Evolutionary conservation across 140 eudicot species (phyloP).

Genomic region (Senecio squalidus): DNA sequence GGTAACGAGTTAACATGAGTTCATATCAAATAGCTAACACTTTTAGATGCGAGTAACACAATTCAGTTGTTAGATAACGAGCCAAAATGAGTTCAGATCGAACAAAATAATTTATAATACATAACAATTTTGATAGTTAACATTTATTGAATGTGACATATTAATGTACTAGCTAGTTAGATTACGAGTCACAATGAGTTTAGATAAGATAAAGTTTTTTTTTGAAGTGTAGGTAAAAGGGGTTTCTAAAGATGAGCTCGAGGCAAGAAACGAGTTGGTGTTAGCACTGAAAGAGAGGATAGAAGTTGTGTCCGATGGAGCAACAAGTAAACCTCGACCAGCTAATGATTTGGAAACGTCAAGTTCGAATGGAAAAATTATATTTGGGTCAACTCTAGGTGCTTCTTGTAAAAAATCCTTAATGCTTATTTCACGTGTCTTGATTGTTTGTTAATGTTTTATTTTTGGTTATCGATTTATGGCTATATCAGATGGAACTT

Average conservation of each 20-base stretch:
- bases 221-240: slow-evolving; percentile 53
- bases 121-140: too few relatives aligned
- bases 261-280: slow-evolving; percentile 66
- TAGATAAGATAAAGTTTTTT: neutral
- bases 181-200: too few relatives aligned
- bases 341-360: slow-evolving; percentile 51
- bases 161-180: too few relatives aligned
- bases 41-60: too few relatives aligned
- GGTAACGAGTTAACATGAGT: slow-evolving; percentile 28
- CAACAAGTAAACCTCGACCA: slow-evolving; percentile 45
- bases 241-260: slow-evolving; percentile 62
- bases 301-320: slow-evolving; percentile 66
- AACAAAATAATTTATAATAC: too few relatives aligned
- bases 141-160: too few relatives aligned
- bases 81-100: too few relatives aligned
- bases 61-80: too few relatives aligned
- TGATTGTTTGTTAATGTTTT: neutral
- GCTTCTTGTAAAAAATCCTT: neutral
- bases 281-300: slow-evolving; percentile 66
- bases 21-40: too few relatives aligned
- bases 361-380: slow-evolving; percentile 54
- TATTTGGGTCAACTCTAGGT: slow-evolving; percentile 49
- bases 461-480: neutral
- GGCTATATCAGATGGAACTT: slow-evolving; percentile 46
- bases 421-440: neutral